Conservation (phyloP, 371 early-diverging fungal genomes). For the Basidiobolus meristosporus region DNA sequence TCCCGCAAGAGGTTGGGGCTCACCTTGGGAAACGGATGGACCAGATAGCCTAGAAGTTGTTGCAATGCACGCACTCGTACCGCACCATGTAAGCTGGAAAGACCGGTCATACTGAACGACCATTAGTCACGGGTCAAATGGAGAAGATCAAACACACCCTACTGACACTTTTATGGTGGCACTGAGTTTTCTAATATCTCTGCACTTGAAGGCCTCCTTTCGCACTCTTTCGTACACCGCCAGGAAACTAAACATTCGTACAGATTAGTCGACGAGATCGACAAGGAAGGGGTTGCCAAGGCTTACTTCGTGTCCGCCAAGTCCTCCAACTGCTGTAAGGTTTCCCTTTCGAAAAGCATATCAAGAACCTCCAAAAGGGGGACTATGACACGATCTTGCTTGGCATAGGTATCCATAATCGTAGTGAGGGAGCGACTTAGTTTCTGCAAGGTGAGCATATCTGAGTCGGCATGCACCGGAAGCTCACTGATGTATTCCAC, state of each 20-base stretch:
- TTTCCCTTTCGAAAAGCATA: constrained; percentile 4
- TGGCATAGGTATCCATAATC: neutral
- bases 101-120: constrained; percentile 12
- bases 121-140: neutral
- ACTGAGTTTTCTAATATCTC: constrained; percentile 18
- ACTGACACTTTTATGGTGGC: constrained; percentile 24
- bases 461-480: too few relatives aligned
- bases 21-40: constrained; percentile 28
- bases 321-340: constrained; percentile 1
- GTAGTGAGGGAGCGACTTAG: constrained; percentile 1
- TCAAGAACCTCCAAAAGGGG: constrained; percentile 5
- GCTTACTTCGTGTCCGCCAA: too few relatives aligned
- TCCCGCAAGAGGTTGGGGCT: constrained; percentile 1
- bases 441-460: neutral
- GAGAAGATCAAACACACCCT: neutral
- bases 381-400: constrained; percentile 3
- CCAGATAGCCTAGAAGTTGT: constrained; percentile 20
- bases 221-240: constrained; percentile 5
- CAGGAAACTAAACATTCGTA: neutral
- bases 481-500: too few relatives aligned
- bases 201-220: constrained; percentile 15
- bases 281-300: too few relatives aligned
- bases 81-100: constrained; percentile 9
- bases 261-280: too few relatives aligned
- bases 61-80: constrained; percentile 16